phyloP scores from a whole-genome alignment of 495 filamentous ascomycete genomes.

The Gamarada debralockiae region DNA sequence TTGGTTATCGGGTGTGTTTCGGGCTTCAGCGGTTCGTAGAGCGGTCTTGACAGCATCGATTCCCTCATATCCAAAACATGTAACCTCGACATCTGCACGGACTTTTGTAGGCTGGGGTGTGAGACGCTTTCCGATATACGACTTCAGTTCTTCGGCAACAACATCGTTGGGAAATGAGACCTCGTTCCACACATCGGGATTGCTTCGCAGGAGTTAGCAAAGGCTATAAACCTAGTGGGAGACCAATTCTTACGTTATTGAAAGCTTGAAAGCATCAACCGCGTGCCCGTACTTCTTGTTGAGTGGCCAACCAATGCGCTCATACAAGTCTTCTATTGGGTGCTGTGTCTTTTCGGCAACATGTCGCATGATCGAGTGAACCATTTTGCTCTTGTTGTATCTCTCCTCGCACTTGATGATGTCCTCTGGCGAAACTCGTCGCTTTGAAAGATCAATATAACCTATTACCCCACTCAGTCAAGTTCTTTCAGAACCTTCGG shows the following conservation, averaged over 20 bases:
- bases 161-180: conserved; percentile 81
- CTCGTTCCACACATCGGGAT: conserved; percentile 93
- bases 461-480: conserved; percentile 39
- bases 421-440: conserved; percentile 94
- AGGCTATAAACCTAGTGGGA: not conserved
- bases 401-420: conserved; percentile 97
- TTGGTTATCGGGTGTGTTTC: conserved; percentile 82
- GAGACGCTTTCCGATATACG: conserved; percentile 92
- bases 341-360: conserved; percentile 95
- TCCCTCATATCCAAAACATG: conserved; percentile 96
- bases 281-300: conserved; percentile 97
- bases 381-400: conserved; percentile 99
- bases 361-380: conserved; percentile 96
- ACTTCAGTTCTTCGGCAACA: conserved; percentile 82
- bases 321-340: conserved; percentile 89
- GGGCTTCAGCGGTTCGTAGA: conserved; percentile 79
- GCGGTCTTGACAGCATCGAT: conserved; percentile 96
- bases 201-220: conserved; percentile 45
- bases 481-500: conserved; percentile 5
- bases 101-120: conserved; percentile 98
- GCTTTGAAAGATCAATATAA: conserved; percentile 98
- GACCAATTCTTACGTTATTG: conserved; percentile 73
- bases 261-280: conserved; percentile 97
- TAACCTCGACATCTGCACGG: conserved; percentile 95
- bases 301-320: conserved; percentile 92